Percentiles rank a stretch among this genome's conserved stretches.
phyloP scores from a whole-genome alignment of 495 filamentous ascomycete genomes.

The Aeminium ludgeri region DNA sequence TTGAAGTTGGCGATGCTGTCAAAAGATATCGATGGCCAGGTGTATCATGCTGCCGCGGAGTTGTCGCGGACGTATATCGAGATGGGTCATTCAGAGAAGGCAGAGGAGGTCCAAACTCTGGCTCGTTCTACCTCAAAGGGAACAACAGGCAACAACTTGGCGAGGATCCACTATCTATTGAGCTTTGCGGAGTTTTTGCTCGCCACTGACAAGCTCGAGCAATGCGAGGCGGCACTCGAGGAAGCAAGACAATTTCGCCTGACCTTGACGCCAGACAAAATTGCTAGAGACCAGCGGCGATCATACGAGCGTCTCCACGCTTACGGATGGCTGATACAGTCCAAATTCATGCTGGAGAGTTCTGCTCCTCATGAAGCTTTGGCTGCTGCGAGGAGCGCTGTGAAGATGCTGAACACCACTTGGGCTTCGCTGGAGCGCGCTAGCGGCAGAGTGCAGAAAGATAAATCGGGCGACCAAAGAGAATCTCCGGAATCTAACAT shows the following conservation, averaged over 20 bases:
- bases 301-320: slow-evolving; percentile 7
- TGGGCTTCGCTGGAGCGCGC: slow-evolving; percentile 10
- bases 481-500: neutral
- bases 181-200: slow-evolving; percentile 60
- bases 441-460: neutral
- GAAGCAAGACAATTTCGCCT: slow-evolving; percentile 1
- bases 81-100: slow-evolving; percentile 62
- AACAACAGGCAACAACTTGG: slow-evolving; percentile 29
- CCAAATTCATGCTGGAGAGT: neutral
- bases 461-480: neutral
- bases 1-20: slow-evolving; percentile 24
- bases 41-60: slow-evolving; percentile 19
- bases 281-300: slow-evolving; percentile 1
- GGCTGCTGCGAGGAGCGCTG: slow-evolving; percentile 9
- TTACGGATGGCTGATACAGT: slow-evolving; percentile 8
- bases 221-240: slow-evolving; percentile 4
- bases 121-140: slow-evolving; percentile 7
- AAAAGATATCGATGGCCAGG: neutral
- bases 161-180: slow-evolving; percentile 55
- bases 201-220: slow-evolving; percentile 38
- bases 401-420: slow-evolving; percentile 10
- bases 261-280: neutral
- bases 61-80: slow-evolving; percentile 57
- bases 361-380: slow-evolving; percentile 4
- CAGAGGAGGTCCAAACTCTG: slow-evolving; percentile 15